Base-by-base conservation (phyloP, 176 grass and related monocot genomes). In the Themeda triandra region DNA sequence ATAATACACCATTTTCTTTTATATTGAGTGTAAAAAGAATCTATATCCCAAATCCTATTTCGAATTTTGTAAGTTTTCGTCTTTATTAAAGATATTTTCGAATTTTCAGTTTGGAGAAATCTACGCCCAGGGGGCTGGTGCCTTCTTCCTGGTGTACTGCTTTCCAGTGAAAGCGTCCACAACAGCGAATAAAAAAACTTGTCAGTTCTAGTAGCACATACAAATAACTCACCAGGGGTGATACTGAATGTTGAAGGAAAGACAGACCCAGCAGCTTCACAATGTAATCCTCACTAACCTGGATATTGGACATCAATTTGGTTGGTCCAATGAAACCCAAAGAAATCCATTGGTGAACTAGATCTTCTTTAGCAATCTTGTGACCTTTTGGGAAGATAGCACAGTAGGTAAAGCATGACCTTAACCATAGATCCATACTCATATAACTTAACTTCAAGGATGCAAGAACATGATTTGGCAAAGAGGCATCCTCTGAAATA, bases 281-380 rank as follows among this genome's bases (percentile, higher is more conserved):
- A 6, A 40, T 18, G 58, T 84, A 84, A 0, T n/a, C 58, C 24
- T 77, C 63, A 2, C 73, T 8, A 0, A 68, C n/a, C 1, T 77
- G 46, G 6, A 4, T 56, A 5, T n/a, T 13, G 0, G 2, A 28
- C 17, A 1, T 17, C 32, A 1, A 1, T 0, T 1, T 3, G 0
- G 49, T 23, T 23, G 44, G 68, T n/a, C 42, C 4, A 2, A 41
- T 36, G 8, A 90, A 81, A 32, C n/a, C 83, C 25, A 76, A 71
- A 63, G 35, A 40, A 25, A 75, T 71, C 88, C 88, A 90, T 71
- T 90, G 88, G 1, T 77, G 24, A 29, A 90, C 76, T 30, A 86
- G 46, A 69, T 77, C 71, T 24, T 67, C 2, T 54, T 86, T 66
- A 10, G 14, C 0, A 65, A 86, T 77, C 8, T 15, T 2, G 1